Base-by-base conservation (phyloP, 169 alveolate species). In the Plasmodium blacklocki region DNA sequence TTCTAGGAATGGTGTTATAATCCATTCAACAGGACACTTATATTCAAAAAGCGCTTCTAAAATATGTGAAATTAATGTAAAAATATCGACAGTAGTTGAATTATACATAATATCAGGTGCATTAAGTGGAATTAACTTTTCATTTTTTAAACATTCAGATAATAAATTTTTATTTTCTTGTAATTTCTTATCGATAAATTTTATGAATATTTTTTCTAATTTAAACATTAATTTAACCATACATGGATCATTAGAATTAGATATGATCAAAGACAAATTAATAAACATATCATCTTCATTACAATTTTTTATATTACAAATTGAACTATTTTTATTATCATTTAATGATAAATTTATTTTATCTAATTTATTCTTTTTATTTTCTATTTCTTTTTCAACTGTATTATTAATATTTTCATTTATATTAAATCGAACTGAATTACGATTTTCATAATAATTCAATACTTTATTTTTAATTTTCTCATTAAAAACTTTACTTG, bases 1-100 rank as follows among this genome's bases (percentile, higher is more conserved):
- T 19, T 71, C 88, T 4, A 86, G 32, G 73, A 86, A 86, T 0
- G 92, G 92, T 1, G 87, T 72, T 12, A 86, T 64, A 39, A 86
- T 72, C 92, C 92, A 86, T 59, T 86, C 92, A 2, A 86, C 70
- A 47, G 92, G 92, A 15, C 86, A 86, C 12, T 70, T 86, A 66
- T 86, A 86, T 49, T 72, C 68, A 58, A 86, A 86, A 11, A 86
- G 62, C 0, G 50, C 78, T 14, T 86, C 92, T 54, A 86, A 86
- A 60, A 86, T 86, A 14, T 64, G 58, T n/a, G 67, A 86, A 23
- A 86, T 72, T 1, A 86, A 72, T 29, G 92, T 71, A 52, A 86
- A 71, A 2, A 86, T 86, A 21, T 86, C 92, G 0, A 86, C 92
- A 49, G 71, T 12, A 15, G 92, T 86, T 9, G 92, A 45, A 73